phyloP scores from a whole-genome alignment of 768 basidiomycete species.

The Russula virescens region DNA sequence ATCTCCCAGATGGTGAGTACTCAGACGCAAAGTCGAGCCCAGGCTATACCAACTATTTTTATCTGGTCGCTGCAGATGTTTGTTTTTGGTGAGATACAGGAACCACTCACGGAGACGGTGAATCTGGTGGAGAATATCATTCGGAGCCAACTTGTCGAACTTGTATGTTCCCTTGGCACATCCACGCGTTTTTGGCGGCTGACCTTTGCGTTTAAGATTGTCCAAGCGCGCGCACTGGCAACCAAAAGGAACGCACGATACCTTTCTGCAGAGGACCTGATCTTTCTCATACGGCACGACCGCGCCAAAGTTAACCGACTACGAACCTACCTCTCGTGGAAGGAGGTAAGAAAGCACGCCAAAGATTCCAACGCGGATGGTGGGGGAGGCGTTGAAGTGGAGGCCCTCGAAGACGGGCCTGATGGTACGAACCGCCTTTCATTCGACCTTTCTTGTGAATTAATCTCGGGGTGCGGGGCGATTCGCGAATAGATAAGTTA shows the following conservation, averaged over 20 bases:
- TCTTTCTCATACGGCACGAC: constrained; percentile 94
- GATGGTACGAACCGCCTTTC: constrained; percentile 48
- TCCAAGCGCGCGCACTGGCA: constrained; percentile 83
- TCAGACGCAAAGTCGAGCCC: background rate
- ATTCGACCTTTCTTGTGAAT: background rate
- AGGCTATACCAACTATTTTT: constrained; percentile 1
- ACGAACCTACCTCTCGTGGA: constrained; percentile 92
- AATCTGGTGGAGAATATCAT: constrained; percentile 96
- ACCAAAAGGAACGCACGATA: constrained; percentile 79
- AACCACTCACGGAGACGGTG: constrained; percentile 80
- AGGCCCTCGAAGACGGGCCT: constrained; percentile 75
- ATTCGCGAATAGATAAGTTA: constrained; percentile 53
- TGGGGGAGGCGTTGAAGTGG: constrained; percentile 75
- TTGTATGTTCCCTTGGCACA: constrained; percentile 42
- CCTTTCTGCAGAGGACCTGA: constrained; percentile 88
- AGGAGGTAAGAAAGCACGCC: constrained; percentile 92
- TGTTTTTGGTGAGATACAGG: constrained; percentile 93
- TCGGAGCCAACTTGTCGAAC: constrained; percentile 82
- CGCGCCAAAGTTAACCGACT: constrained; percentile 90
- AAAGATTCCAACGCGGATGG: constrained; percentile 85
- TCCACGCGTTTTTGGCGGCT: background rate
- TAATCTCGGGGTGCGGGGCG: background rate
- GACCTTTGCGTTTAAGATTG: constrained; percentile 48
- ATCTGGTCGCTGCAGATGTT: constrained; percentile 62
- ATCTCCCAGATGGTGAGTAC: constrained; percentile 84